A percentile compares a stretch with the other conserved stretches of the same genome.
Conservation (phyloP, 2,329 filamentous ascomycete genomes). For the Pseudogymnoascus sp. region DNA sequence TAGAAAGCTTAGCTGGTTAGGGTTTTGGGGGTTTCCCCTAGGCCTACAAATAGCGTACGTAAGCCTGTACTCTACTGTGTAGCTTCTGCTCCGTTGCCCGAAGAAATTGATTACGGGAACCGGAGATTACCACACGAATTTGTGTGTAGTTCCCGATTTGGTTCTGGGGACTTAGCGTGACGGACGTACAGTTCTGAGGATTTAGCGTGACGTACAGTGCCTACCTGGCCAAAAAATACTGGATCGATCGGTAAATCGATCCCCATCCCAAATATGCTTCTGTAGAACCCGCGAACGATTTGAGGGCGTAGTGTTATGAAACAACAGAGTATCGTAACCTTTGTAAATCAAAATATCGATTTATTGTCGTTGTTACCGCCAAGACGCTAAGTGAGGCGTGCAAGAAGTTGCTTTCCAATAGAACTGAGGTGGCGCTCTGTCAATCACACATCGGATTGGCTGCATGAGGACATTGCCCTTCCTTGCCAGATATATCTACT, state of each 20-base stretch:
- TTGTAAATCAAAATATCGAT: background rate
- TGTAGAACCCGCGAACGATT: background rate
- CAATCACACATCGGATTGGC: background rate
- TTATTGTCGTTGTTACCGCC: background rate
- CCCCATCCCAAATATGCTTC: background rate
- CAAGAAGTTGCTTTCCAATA: background rate
- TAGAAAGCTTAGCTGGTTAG: too few relatives aligned
- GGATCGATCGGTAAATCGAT: background rate
- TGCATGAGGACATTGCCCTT: background rate
- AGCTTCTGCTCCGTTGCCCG: too few relatives aligned
- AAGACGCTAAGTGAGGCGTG: background rate
- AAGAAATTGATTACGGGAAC: too few relatives aligned
- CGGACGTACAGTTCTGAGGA: too few relatives aligned
- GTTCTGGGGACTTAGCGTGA: too few relatives aligned
- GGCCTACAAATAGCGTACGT: too few relatives aligned
- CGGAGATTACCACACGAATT: too few relatives aligned
- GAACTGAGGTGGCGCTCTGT: background rate
- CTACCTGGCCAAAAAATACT: too few relatives aligned
- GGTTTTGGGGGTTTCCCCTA: too few relatives aligned
- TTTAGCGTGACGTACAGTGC: too few relatives aligned
- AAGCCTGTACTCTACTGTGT: too few relatives aligned
- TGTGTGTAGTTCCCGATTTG: too few relatives aligned
- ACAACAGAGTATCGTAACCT: background rate
- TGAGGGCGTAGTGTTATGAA: background rate
- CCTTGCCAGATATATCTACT: background rate